Evolutionary conservation across 1,284 basidiomycete species (phyloP).

Genomic region (Lentinula novae-zelandiae): DNA sequence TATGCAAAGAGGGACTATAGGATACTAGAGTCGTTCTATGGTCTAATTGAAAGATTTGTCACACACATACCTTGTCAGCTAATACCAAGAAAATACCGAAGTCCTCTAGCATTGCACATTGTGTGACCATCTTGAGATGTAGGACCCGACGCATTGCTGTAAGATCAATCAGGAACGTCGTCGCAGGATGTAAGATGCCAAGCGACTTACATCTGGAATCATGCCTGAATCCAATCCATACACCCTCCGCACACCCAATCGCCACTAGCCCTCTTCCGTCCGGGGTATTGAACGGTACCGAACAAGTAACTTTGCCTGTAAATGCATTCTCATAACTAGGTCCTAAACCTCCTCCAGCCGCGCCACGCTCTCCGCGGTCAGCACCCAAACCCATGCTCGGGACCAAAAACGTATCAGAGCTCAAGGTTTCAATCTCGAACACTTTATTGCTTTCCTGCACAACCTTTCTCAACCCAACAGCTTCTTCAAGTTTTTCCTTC

Average conservation of each 20-base stretch:
- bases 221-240: conserved; percentile 84
- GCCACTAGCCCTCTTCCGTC: conserved; percentile 76
- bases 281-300: conserved; percentile 86
- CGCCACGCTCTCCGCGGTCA: conserved; percentile 12
- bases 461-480: conserved; percentile 77
- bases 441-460: conserved; percentile 93
- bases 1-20: conserved; percentile 76
- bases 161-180: background rate
- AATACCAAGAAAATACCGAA: conserved; percentile 87
- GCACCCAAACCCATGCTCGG: conserved; percentile 50
- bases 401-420: conserved; percentile 79
- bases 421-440: conserved; percentile 85
- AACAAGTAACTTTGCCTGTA: conserved; percentile 91
- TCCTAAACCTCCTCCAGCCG: background rate
- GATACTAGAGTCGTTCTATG: background rate
- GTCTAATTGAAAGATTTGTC: background rate
- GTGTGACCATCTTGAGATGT: conserved; percentile 79
- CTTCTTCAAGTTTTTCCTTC: conserved; percentile 88
- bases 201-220: conserved; percentile 60
- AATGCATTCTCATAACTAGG: conserved; percentile 66
- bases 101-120: conserved; percentile 82
- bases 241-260: conserved; percentile 83
- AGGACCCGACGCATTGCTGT: conserved; percentile 77
- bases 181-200: background rate
- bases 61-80: conserved; percentile 62